These are phyloP conservation scores for Amanita thiersii DNA, from an alignment of 768 basidiomycete genomes.

Conservation along the genomic window DNA sequence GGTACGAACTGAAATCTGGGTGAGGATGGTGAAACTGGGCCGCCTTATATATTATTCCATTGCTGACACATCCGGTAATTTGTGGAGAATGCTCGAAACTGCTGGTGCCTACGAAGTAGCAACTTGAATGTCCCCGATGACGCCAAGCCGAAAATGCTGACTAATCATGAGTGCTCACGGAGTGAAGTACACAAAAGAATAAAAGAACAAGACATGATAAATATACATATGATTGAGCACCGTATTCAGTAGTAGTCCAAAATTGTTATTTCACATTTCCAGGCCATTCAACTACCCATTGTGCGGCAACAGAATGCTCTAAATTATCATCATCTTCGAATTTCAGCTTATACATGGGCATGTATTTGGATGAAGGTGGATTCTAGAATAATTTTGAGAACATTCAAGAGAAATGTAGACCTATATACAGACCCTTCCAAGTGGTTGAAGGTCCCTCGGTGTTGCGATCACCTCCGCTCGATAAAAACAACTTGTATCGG, in stretches of 20 bases:
- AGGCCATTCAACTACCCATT: constrained; percentile 81
- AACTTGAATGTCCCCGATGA: neutral
- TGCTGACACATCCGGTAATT: too few species aligned
- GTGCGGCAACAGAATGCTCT: constrained; percentile 67
- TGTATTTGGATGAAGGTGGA: constrained; percentile 35
- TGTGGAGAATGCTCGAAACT: too few species aligned
- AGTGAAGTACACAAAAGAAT: too few species aligned
- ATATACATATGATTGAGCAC: constrained; percentile 11
- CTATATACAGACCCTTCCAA: constrained; percentile 19
- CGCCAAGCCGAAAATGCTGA: too few species aligned
- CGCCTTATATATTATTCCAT: constrained; percentile 1
- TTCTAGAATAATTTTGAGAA: constrained; percentile 13
- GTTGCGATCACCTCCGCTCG: constrained; percentile 76
- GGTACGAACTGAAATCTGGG: too few species aligned
- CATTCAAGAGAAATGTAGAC: neutral
- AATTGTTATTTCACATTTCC: constrained; percentile 18
- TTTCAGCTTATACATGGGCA: constrained; percentile 66
- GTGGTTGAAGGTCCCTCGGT: constrained; percentile 36
- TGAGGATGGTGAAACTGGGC: too few species aligned
- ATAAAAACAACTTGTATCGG: constrained; percentile 88
- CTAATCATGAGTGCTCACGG: too few species aligned
- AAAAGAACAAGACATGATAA: constrained; percentile 6
- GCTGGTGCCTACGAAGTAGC: too few species aligned
- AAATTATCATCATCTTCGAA: constrained; percentile 89
- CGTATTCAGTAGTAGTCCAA: too few species aligned